Evolutionary conservation across 2,329 filamentous ascomycete species (phyloP), one percentile per base, ranked within the genome.

Genomic region (Cucurbitaria berberidis): DNA sequence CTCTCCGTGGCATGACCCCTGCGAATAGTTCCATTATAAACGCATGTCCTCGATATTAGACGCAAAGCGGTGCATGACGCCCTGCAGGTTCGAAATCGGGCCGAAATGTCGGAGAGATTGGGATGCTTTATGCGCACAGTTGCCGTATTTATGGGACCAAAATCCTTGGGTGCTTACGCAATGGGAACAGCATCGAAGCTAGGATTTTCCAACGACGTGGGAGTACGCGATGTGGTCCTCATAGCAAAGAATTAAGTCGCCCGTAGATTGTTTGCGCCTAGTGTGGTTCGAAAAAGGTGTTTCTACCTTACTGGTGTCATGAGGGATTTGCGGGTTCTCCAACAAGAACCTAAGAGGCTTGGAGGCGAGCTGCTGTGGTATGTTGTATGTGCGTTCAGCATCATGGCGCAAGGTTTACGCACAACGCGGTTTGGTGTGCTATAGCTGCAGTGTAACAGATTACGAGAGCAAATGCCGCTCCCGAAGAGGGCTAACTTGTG

Each of bases 41-140:
- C 13, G 15, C 30, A 42, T 42, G 13, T 13, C 15, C 7, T 29
- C 24, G 6, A 18, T 42, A 29, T 29, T 42, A 22, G 22, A 51
- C 39, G 16, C 53, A 48, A 58, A 57, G 53, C 35, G 21, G 19
- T 57, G 57, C 60, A 64, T 59, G 48, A 57, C 34, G 43, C 49
- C 40, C 40, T 29, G 57, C 59, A 60, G 55, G 44, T 42, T 45
- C 43, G 27, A 24, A 21, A 15, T 53, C 48, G 48, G 48, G 19
- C 51, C 55, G 51, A 41, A 50, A 48, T 58, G 44, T 62, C 49
- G 53, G 53, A 59, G 48, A 29, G 52, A 16, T 58, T 52, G 30
- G 27, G 19, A 27, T 34, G 38, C 38, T 55, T 58, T 55, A 63
- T 63, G 59, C 61, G 18, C 34, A 29, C 57, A 53, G 13, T 46